Base-by-base conservation (phyloP, 257 asterid species). In the Leonotis leonurus region DNA sequence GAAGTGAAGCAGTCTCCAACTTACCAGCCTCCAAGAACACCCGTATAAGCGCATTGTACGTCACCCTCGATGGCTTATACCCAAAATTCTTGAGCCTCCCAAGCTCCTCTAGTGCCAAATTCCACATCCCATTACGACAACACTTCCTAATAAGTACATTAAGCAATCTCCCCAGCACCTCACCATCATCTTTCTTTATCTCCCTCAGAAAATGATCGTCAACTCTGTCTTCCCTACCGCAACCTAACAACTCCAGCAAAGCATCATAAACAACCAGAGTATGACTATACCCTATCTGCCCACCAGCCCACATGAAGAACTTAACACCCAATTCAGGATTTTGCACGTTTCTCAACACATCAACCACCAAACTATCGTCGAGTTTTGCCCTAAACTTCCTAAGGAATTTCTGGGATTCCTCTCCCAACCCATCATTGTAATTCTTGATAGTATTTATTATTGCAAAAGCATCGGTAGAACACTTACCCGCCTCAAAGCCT, bases 241-340 rank as follows among this genome's bases (percentile, higher is more conserved):
- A 68, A 9, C 75, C 76, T 64, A 85, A 46, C 59, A 86, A 76
- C 64, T 85, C 97, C 12, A 92, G 67, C 69, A 92, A 70, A 75
- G 95, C 84, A 52, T 86, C 75, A 64, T 78, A 89, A 54, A 80
- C 99, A 62, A 71, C 72, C 13, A 62, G 26, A 60, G 71, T 86
- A 71, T 89, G 99, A 79, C 46, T 62, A 73, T 89, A 92, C 32
- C 99, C 97, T 59, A 89, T 86, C 64, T 92, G 99, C 75, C 83
- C 79, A 61, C 99, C 97, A 29, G 95, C 97, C 99, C 99, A 92
- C 83, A 85, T 71, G 71, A 89, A 92, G 78, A 92, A 89, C 75
- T 76, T 85, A 13, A 85, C 83, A 17, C 97, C 99, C 71, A 89
- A 71, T 64, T 81, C 95, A 52, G 73, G 63, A 65, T 62, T 85